phyloP scores from a whole-genome alignment of 768 basidiomycete species.

The Albatrellus ellisii region DNA sequence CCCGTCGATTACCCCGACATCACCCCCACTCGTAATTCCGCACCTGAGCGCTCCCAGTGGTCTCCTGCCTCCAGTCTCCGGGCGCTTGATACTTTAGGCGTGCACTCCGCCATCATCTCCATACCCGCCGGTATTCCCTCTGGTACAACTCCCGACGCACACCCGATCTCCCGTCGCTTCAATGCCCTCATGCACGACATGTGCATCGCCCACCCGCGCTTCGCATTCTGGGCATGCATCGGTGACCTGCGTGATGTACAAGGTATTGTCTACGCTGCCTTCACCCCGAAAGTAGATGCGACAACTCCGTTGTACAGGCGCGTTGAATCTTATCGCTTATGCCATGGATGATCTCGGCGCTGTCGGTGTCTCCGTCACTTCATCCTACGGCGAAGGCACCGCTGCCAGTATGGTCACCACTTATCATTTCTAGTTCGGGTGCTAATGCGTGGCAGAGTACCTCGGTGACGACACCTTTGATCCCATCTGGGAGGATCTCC shows the following conservation, averaged over 20 bases:
- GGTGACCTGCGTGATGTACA: conserved; percentile 50
- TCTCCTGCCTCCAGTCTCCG: conserved; percentile 39
- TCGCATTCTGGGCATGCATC: conserved; percentile 58
- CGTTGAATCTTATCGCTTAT: conserved; percentile 44
- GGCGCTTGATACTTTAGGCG: conserved; percentile 45
- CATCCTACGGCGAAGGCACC: conserved; percentile 47
- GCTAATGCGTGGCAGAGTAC: conserved; percentile 32
- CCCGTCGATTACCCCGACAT: conserved; percentile 32
- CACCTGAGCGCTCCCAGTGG: conserved; percentile 57
- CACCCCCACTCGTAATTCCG: conserved; percentile 32
- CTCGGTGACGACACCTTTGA: conserved; percentile 53
- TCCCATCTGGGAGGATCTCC: conserved; percentile 56
- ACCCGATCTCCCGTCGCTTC: conserved; percentile 25
- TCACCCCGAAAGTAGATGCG: no score
- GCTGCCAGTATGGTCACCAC: conserved; percentile 32
- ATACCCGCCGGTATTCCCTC: conserved; percentile 41
- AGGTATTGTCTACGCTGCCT: conserved; percentile 24
- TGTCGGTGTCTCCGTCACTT: conserved; percentile 52
- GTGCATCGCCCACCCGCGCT: conserved; percentile 39
- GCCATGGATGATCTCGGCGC: conserved; percentile 48
- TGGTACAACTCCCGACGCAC: conserved; percentile 27
- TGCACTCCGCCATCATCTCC: conserved; percentile 53
- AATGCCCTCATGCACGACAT: conserved; percentile 37
- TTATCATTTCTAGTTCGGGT: not conserved
- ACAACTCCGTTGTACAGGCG: conserved; percentile 32